A percentile compares a stretch with the other conserved stretches of the same genome.
Conservation (phyloP, 768 basidiomycete genomes). For the Polyporus arcularius region DNA sequence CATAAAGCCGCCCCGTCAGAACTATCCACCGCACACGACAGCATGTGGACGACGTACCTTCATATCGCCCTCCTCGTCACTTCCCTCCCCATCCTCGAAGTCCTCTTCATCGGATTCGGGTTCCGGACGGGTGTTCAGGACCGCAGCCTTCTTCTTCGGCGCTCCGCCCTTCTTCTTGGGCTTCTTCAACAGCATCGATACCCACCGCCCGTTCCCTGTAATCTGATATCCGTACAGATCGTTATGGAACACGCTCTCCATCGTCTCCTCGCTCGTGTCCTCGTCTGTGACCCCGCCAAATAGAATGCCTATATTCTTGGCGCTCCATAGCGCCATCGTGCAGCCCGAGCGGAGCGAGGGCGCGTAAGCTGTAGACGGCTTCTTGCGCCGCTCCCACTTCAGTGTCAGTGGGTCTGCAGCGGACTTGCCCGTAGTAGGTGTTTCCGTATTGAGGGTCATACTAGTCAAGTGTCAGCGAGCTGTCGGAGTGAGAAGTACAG, state of each 20-base stretch:
- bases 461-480: conserved; percentile 20
- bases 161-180: conserved; percentile 55
- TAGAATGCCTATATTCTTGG: conserved; percentile 69
- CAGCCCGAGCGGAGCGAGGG: conserved; percentile 77
- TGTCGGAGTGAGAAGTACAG: not conserved
- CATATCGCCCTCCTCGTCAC: conserved; percentile 21
- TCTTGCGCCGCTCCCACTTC: conserved; percentile 88
- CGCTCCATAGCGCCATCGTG: conserved; percentile 81
- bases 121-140: conserved; percentile 12
- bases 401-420: conserved; percentile 49
- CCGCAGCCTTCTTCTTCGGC: conserved; percentile 43
- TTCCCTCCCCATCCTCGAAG: conserved; percentile 22
- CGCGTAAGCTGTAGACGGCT: conserved; percentile 65
- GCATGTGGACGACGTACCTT: not conserved
- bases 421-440: conserved; percentile 34
- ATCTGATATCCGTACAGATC: conserved; percentile 85
- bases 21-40: not conserved
- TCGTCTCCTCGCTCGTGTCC: conserved; percentile 78
- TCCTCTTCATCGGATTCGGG: conserved; percentile 25
- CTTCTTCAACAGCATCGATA: conserved; percentile 66
- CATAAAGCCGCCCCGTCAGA: not conserved
- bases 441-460: conserved; percentile 32
- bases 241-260: conserved; percentile 87
- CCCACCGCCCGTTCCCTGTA: conserved; percentile 74
- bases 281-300: conserved; percentile 92